These are phyloP conservation scores for Lepiota subincarnata DNA, from an alignment of 768 basidiomycete genomes.

Conservation along the genomic window DNA sequence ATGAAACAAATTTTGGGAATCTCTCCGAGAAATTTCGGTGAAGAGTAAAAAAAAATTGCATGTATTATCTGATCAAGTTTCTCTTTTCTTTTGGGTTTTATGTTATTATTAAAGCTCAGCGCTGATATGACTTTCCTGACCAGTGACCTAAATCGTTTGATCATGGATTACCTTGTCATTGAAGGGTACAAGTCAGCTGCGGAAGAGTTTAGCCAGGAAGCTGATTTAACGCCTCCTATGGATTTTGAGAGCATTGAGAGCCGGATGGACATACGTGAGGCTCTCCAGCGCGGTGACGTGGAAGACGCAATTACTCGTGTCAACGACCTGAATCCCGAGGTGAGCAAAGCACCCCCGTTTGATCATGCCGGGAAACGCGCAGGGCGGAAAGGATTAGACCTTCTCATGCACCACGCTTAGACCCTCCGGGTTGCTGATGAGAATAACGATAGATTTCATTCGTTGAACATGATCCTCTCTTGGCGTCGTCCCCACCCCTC, in stretches of 20 bases:
- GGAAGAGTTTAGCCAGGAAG: conserved; percentile 90
- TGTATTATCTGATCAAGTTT: conserved; percentile 79
- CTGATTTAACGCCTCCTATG: conserved; percentile 68
- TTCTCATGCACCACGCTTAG: conserved; percentile 99
- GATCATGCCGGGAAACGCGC: conserved; percentile 13
- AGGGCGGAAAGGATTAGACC: conserved; percentile 71
- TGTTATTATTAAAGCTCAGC: conserved; percentile 14
- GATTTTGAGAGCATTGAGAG: conserved; percentile 93
- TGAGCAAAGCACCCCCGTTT: conserved; percentile 43
- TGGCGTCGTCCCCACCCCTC: conserved; percentile 1
- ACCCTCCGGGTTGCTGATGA: conserved; percentile 80
- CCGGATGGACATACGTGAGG: conserved; percentile 91
- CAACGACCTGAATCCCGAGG: conserved; percentile 96
- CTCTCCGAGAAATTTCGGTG: conserved; percentile 82
- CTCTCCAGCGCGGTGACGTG: conserved; percentile 89
- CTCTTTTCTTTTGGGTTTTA: conserved; percentile 22
- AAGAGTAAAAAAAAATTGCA: conserved; percentile 71
- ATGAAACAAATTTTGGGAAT: conserved; percentile 94
- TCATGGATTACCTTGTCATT: conserved; percentile 97
- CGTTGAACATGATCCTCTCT: conserved; percentile 82
- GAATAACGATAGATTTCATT: conserved; percentile 83
- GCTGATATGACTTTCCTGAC: conserved; percentile 17
- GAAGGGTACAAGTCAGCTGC: conserved; percentile 97
- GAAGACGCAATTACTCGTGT: conserved; percentile 94
- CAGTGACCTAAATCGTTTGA: conserved; percentile 90